Percentiles rank a stretch among this genome's conserved stretches.
These are phyloP conservation scores for Coemansia reversa DNA, from an alignment of 192 early-diverging fungal genomes.

Conservation along the genomic window DNA sequence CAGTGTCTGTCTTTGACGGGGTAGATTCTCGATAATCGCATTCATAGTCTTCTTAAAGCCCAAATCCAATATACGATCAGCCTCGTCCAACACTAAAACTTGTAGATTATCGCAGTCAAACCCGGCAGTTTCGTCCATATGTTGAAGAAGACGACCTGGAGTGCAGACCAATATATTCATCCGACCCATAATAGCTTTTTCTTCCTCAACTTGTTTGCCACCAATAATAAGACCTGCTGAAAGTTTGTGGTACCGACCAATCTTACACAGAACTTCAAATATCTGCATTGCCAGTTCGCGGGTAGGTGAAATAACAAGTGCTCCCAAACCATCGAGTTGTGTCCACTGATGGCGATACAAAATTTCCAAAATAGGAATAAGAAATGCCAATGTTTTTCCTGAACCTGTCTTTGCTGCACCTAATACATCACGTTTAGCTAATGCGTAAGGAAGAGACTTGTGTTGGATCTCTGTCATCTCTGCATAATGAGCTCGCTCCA, in stretches of 20 bases:
- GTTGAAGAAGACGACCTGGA: constrained; percentile 81
- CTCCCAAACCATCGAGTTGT: constrained; percentile 73
- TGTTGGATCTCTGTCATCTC: constrained; percentile 95
- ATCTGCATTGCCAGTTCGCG: constrained; percentile 87
- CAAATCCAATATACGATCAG: constrained; percentile 82
- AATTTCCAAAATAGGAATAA: constrained; percentile 79
- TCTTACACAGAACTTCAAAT: constrained; percentile 78
- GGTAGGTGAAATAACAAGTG: constrained; percentile 80
- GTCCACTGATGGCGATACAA: constrained; percentile 86
- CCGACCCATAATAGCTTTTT: constrained; percentile 66
- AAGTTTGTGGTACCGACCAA: constrained; percentile 70
- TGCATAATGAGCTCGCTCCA: constrained; percentile 78
- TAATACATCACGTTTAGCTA: constrained; percentile 72
- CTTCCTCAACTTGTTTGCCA: constrained; percentile 83
- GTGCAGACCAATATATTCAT: constrained; percentile 87
- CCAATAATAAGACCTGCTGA: constrained; percentile 97
- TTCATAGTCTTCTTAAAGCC: constrained; percentile 83
- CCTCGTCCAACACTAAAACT: constrained; percentile 78
- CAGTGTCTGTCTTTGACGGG: constrained; percentile 83
- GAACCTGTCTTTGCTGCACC: constrained; percentile 87
- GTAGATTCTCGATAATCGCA: constrained; percentile 81
- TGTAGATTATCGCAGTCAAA: constrained; percentile 84
- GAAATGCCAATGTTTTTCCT: constrained; percentile 79
- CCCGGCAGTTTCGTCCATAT: constrained; percentile 89
- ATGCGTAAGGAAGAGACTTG: constrained; percentile 68